Base-by-base conservation (phyloP, 257 asterid genomes). In the Coffea eugenioides region DNA sequence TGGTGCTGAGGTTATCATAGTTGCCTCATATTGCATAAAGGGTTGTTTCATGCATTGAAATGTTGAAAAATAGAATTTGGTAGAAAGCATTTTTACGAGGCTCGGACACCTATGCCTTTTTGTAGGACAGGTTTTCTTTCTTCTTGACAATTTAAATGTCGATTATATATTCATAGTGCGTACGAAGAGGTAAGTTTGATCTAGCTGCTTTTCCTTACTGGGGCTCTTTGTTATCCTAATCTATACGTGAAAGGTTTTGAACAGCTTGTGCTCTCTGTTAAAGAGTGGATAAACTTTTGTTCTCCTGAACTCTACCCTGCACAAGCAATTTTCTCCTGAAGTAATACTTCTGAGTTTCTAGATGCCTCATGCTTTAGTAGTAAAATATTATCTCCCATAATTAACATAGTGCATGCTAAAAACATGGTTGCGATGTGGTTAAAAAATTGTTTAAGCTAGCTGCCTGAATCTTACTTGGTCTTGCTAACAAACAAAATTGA, bases 391-490 rank as follows among this genome's bases (percentile, higher is more conserved):
- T 61, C 46, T 57, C 21, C 16, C 23, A 52, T 25, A 25, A 52
- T 25, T 49, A 49, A 71, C 5, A n/a, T 18, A 20, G 23, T 39
- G 23, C 20, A 41, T 34, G 12, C 69, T 34, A 74, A 74, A 14
- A 67, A 56, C 69, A 56, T 56, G 34, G 31, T 34, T 18, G 3
- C 16, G 3, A 18, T 52, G 20, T 51, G 78, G n/a, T 49, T 36
- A 74, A 54, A 56, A 52, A 74, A 31, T 18, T 69, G 27, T 56
- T 56, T 74, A 52, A 52, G 77, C 49, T 54, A 74, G 52, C 48
- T 10, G 20, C 68, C 9, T 27, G 62, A 73, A 41, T 48, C 25
- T 11, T 48, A 39, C 27, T 25, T 72, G 39, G 23, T 16, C 5
- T 71, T 23, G 18, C 43, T 23, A 23, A 8, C 20, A 72, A 57